A percentile compares a stretch with the other conserved stretches of the same genome.
These are phyloP conservation scores for Thraustotheca clavata DNA, from an alignment of 352 stramenopile genomes.

Conservation along the genomic window DNA sequence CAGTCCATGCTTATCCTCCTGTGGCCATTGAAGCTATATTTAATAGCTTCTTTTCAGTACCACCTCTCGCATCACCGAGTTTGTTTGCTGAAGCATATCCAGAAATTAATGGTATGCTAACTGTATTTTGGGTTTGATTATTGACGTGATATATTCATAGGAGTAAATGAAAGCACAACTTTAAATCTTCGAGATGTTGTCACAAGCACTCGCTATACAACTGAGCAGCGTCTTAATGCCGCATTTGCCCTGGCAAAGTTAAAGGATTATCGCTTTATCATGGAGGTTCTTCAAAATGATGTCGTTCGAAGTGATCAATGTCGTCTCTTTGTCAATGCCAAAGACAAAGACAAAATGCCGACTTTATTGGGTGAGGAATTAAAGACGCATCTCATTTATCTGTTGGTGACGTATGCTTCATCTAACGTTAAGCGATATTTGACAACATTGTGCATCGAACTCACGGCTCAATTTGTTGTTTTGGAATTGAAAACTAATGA, in stretches of 20 bases:
- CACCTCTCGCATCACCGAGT: background rate
- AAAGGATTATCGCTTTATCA: constrained; percentile 1
- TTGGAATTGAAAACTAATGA: constrained; percentile 77
- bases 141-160: background rate
- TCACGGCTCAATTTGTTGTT: constrained; percentile 77
- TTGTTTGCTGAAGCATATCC: constrained; percentile 8
- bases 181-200: constrained; percentile 5
- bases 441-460: constrained; percentile 46
- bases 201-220: background rate
- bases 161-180: background rate
- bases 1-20: constrained; percentile 1
- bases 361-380: background rate
- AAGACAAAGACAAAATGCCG: constrained; percentile 2
- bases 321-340: constrained; percentile 1
- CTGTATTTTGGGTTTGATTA: background rate
- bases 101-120: background rate
- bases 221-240: background rate
- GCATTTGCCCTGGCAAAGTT: background rate
- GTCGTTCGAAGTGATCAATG: background rate
- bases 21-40: constrained; percentile 15
- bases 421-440: background rate
- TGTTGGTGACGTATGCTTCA: background rate
- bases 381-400: background rate
- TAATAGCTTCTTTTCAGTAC: background rate
- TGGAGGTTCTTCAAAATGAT: constrained; percentile 3